Evolutionary conservation across 305 asterid genomes (phyloP).

Genomic region (Petunia hybrid): DNA sequence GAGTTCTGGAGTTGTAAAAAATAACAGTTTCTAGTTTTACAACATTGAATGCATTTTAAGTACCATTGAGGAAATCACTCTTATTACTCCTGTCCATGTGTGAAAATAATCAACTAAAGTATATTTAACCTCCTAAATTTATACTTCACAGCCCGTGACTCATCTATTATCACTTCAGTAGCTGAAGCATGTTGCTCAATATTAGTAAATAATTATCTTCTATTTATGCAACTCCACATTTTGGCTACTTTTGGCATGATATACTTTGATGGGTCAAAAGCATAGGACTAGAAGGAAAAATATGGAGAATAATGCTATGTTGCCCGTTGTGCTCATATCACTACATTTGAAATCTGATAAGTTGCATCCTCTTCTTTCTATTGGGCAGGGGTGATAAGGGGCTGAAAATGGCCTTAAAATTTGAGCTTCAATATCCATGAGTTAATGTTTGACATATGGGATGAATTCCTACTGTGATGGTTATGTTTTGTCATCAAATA

Average conservation of each 20-base stretch:
- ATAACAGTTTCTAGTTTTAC: neutral
- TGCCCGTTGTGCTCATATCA: neutral
- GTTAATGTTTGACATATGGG: neutral
- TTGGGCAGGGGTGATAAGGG: neutral
- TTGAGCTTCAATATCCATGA: neutral
- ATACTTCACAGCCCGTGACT: constrained; percentile 17
- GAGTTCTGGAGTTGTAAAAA: neutral
- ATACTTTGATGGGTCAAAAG: neutral
- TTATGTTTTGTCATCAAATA: neutral
- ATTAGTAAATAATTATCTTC: neutral
- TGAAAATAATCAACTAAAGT: neutral
- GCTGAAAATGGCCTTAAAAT: constrained; percentile 20
- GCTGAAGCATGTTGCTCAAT: neutral
- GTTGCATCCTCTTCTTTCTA: neutral
- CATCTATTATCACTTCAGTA: neutral
- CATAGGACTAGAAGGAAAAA: neutral
- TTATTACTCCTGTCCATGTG: neutral
- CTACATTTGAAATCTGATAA: neutral
- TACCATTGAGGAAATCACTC: neutral
- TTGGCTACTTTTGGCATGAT: neutral
- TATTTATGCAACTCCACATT: neutral
- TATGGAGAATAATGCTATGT: neutral
- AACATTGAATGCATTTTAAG: constrained; percentile 3
- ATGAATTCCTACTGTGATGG: neutral
- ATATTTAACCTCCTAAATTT: neutral